Base-by-base conservation (phyloP, 2,329 filamentous ascomycete species). In the Diaporthe sp. region DNA sequence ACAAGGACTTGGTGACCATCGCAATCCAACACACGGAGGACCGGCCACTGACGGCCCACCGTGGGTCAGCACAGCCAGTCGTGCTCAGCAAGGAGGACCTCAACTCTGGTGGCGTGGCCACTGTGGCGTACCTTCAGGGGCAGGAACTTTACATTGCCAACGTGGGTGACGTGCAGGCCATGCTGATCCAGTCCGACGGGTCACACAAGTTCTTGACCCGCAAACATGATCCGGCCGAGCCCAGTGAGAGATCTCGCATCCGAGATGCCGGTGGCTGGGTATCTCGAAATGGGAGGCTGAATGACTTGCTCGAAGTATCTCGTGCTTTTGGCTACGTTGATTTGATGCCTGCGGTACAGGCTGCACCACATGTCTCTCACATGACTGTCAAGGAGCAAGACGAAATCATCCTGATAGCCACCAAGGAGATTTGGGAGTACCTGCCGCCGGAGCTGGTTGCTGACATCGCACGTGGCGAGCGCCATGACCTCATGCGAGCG, bases 211-310 rank as follows among this genome's bases (percentile, higher is more conserved):
- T 96, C 78, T 88, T 99, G 79, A 98, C 97, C 3, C 90, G 92
- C 75, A 98, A 97, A 83, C 97, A 99, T 82, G 96, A 98, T 81
- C 97, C 97, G 8, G 96, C 96, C 0, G 95, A 98, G 82, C 90
- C 94, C 0, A 88, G 87, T 31, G 97, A 99, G 84, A 90, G 97
- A 67, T 92, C 95, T 74, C 93, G 97, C 25, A 98, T 99, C 79
- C 93, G 97, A 53, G 95, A 98, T 82, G 96, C 96, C 19, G 97
- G 97, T 60, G 97, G 97, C 5, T 99, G 95, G 88, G 97, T 99
- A 13, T 98, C 96, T 25, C 92, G 97, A 67, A 96, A 98, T 83
- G 97, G 97, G 49, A 96, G 95, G 82, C 88, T 99, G 67, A 98
- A 99, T 81, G 97, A 99, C 82, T 86, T 93, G 34, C 92, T 99